A percentile compares a stretch with the other conserved stretches of the same genome.
Evolutionary conservation across 352 stramenopile genomes (phyloP).

Genomic region (Phytopythium boreale): DNA sequence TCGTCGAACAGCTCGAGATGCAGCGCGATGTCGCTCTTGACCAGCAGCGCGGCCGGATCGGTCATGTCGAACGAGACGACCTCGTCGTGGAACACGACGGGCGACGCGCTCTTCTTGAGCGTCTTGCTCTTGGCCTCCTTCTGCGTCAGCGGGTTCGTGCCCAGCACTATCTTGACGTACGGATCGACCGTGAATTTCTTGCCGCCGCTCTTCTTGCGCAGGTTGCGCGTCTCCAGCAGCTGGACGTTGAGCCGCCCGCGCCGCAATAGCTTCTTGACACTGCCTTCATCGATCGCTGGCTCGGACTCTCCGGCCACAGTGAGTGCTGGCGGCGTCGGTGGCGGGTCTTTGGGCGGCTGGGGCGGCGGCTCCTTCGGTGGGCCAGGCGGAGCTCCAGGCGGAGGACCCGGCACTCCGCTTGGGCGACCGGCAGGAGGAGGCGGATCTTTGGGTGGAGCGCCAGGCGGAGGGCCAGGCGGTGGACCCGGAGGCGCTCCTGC

Average conservation of each 20-base stretch:
- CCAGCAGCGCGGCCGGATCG: slow-evolving; percentile 66
- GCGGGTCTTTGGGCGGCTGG: slow-evolving; percentile 45
- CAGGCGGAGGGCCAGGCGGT: slow-evolving; percentile 18
- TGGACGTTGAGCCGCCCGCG: slow-evolving; percentile 69
- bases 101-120: slow-evolving; percentile 74
- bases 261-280: slow-evolving; percentile 53
- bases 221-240: slow-evolving; percentile 56
- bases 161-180: slow-evolving; percentile 81
- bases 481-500: slow-evolving; percentile 21
- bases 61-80: slow-evolving; percentile 79
- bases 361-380: slow-evolving; percentile 47
- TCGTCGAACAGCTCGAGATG: slow-evolving; percentile 87
- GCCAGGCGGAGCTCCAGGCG: slow-evolving; percentile 29
- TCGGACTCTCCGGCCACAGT: slow-evolving; percentile 6
- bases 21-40: slow-evolving; percentile 66
- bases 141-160: slow-evolving; percentile 63
- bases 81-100: slow-evolving; percentile 87
- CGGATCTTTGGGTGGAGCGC: slow-evolving; percentile 13
- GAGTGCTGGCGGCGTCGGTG: slow-evolving; percentile 20
- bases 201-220: slow-evolving; percentile 53
- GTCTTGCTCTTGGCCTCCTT: slow-evolving; percentile 78
- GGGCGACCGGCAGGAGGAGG: slow-evolving; percentile 19
- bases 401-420: slow-evolving; percentile 17
- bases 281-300: slow-evolving; percentile 13
- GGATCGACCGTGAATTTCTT: slow-evolving; percentile 74